These are phyloP conservation scores for Buxus sempervirens DNA, from an alignment of 164 flowering plant species.

Conservation along the genomic window DNA sequence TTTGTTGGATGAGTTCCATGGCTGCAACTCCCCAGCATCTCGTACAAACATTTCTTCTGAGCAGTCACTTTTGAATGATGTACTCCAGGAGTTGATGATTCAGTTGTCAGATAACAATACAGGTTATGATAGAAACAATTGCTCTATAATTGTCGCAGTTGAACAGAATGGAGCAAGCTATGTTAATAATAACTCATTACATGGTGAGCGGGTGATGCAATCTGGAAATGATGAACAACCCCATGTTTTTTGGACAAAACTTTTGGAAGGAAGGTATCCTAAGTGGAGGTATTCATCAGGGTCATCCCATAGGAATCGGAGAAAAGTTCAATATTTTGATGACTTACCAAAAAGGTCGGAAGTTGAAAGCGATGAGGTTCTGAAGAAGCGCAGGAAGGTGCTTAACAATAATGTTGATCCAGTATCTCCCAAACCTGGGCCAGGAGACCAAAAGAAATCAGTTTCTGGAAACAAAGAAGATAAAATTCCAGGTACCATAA, in stretches of 20 bases:
- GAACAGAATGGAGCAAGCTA: slow-evolving; percentile 41
- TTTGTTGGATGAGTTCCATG: slow-evolving; percentile 60
- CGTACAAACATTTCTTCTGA: slow-evolving; percentile 23
- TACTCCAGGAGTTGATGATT: slow-evolving; percentile 44
- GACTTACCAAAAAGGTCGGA: slow-evolving; percentile 17
- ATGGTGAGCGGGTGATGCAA: slow-evolving; percentile 49
- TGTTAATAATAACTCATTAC: slow-evolving; percentile 26
- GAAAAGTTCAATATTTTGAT: slow-evolving; percentile 48
- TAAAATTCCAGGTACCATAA: slow-evolving; percentile 10
- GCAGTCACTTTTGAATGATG: slow-evolving; percentile 31
- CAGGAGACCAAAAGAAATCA: slow-evolving; percentile 27
- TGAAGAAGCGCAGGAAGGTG: slow-evolving; percentile 57
- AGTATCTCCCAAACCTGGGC: slow-evolving; percentile 17
- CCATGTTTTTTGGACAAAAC: slow-evolving; percentile 62
- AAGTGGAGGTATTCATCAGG: slow-evolving; percentile 56
- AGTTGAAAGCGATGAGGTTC: slow-evolving; percentile 33
- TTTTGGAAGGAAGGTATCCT: slow-evolving; percentile 56
- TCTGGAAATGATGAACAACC: slow-evolving; percentile 38
- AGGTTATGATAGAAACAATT: slow-evolving; percentile 11
- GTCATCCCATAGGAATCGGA: slow-evolving; percentile 51
- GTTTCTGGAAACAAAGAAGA: slow-evolving; percentile 32
- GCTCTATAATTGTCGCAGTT: slow-evolving; percentile 36
- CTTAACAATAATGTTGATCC: slow-evolving; percentile 21
- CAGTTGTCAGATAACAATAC: slow-evolving; percentile 27
- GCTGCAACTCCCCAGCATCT: slow-evolving; percentile 6